Conservation (phyloP, 331 rosid species). For the Prunus yedoensis region DNA sequence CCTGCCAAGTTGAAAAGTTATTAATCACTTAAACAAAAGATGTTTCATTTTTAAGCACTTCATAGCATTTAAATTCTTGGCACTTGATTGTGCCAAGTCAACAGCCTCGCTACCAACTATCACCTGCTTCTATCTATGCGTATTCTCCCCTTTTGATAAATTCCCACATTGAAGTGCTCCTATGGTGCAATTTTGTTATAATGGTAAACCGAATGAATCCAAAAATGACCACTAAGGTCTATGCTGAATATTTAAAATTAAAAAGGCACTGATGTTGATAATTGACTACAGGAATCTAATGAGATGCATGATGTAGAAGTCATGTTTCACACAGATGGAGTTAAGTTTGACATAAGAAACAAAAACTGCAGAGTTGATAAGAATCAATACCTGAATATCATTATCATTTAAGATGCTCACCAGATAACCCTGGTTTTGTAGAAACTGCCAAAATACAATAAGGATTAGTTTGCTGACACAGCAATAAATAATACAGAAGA, state of each 20-base stretch:
- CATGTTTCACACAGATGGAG: neutral
- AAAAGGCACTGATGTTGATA: neutral
- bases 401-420: conserved; percentile 81
- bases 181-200: neutral
- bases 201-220: neutral
- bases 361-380: conserved; percentile 14
- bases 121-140: conserved; percentile 1
- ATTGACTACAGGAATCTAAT: neutral
- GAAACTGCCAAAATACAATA: conserved; percentile 64
- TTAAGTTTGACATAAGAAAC: conserved; percentile 4
- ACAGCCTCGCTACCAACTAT: conserved; percentile 20
- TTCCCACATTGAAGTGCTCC: neutral
- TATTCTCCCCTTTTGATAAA: neutral
- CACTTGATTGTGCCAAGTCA: conserved; percentile 22
- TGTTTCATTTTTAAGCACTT: conserved; percentile 8
- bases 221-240: neutral
- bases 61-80: conserved; percentile 16
- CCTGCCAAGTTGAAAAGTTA: conserved; percentile 51
- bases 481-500: neutral
- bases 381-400: conserved; percentile 73
- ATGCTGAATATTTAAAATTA: neutral
- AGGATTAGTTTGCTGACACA: conserved; percentile 30
- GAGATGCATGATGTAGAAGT: neutral
- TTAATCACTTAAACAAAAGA: neutral
- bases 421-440: conserved; percentile 76